Percentiles rank a stretch among this genome's conserved stretches.
These are phyloP conservation scores for Samsoniella hepiali DNA, from an alignment of 2,329 filamentous ascomycete species.

Conservation along the genomic window DNA sequence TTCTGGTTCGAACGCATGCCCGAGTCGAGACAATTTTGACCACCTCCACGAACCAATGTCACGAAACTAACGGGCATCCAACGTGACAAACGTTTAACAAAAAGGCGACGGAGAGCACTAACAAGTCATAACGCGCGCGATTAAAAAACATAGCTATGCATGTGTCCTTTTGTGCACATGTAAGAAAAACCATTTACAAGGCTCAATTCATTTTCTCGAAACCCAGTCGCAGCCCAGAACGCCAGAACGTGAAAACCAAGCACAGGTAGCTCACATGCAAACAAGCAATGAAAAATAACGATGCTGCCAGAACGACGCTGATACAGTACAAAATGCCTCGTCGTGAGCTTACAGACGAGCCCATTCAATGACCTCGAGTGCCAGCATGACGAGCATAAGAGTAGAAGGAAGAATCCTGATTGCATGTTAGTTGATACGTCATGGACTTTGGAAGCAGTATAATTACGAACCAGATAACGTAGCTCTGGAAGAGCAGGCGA, in stretches of 20 bases:
- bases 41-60: background rate
- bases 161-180: background rate
- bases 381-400: constrained; percentile 82
- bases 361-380: constrained; percentile 91
- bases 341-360: constrained; percentile 38
- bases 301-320: constrained; percentile 2
- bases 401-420: constrained; percentile 88
- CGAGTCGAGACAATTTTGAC: background rate
- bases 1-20: background rate
- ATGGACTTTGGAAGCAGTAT: background rate
- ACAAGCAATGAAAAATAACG: background rate
- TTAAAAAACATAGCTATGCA: background rate
- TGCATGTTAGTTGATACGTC: constrained; percentile 26
- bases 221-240: constrained; percentile 8
- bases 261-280: constrained; percentile 2
- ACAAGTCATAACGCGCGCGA: background rate
- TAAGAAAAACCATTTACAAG: background rate
- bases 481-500: constrained; percentile 86
- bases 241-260: background rate
- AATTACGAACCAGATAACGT: constrained; percentile 70
- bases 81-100: background rate
- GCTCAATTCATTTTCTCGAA: background rate
- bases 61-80: background rate
- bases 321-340: constrained; percentile 21
- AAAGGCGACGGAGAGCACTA: too few relatives aligned